Percentiles rank a stretch among this genome's conserved stretches.
These are phyloP conservation scores for Clavispora asparagi DNA, from an alignment of 805 yeast genomes.

Conservation along the genomic window DNA sequence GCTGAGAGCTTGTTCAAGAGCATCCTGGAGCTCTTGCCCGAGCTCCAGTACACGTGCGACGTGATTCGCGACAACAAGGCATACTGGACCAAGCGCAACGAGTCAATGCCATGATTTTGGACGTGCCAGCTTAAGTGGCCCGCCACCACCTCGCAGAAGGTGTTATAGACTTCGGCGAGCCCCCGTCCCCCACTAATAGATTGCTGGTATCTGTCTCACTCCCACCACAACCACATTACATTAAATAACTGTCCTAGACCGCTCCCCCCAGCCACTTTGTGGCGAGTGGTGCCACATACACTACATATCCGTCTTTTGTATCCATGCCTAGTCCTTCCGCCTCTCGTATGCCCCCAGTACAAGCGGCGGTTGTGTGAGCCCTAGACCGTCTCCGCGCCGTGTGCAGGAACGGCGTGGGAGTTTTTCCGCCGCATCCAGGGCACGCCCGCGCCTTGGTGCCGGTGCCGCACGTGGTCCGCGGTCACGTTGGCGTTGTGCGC, in stretches of 20 bases:
- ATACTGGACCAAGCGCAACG: slow-evolving; percentile 43
- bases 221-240: not conserved
- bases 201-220: too few relatives aligned
- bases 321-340: too few relatives aligned
- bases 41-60: slow-evolving; percentile 50
- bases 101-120: not conserved
- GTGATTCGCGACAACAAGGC: slow-evolving; percentile 49
- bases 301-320: too few relatives aligned
- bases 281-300: not conserved
- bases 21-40: slow-evolving; percentile 57
- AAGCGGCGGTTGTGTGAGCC: not conserved
- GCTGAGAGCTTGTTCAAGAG: slow-evolving; percentile 72
- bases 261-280: too few relatives aligned
- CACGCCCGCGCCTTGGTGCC: too few relatives aligned
- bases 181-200: too few relatives aligned
- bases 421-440: too few relatives aligned
- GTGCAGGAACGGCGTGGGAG: not conserved
- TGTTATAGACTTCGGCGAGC: not conserved
- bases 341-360: too few relatives aligned
- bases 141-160: not conserved
- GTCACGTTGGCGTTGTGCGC: not conserved
- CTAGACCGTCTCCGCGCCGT: not conserved
- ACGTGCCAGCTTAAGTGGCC: not conserved
- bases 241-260: too few relatives aligned
- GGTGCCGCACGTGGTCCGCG: slow-evolving; percentile 2